phyloP scores from a whole-genome alignment of 2,329 filamentous ascomycete genomes.

The Apiospora saccharicola region DNA sequence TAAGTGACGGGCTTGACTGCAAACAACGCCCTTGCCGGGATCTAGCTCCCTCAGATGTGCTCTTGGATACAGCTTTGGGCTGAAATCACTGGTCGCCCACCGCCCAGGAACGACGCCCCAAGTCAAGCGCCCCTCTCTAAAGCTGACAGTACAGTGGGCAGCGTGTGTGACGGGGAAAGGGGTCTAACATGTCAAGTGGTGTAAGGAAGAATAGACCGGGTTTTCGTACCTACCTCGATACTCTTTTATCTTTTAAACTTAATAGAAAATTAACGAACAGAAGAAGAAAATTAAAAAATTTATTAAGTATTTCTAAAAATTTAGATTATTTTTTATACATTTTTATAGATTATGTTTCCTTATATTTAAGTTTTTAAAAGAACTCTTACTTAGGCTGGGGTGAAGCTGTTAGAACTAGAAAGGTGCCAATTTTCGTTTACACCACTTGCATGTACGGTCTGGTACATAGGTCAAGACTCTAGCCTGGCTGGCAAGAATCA shows the following conservation, averaged over 20 bases:
- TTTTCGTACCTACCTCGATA: too few species aligned
- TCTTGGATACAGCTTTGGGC: background rate
- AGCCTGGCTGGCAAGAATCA: slow-evolving; percentile 5
- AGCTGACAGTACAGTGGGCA: slow-evolving; percentile 12
- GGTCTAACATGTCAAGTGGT: background rate
- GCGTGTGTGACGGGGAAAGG: background rate
- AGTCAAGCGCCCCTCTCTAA: background rate
- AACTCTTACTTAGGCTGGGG: too few species aligned
- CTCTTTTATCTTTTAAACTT: too few species aligned
- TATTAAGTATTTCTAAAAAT: too few species aligned
- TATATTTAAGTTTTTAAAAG: too few species aligned
- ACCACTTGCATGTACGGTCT: background rate
- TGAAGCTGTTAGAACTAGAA: too few species aligned
- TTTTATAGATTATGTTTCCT: too few species aligned
- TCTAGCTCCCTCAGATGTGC: background rate
- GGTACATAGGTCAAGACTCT: background rate
- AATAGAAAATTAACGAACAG: too few species aligned
- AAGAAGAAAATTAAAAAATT: too few species aligned
- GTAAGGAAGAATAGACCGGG: too few species aligned
- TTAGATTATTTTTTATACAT: too few species aligned
- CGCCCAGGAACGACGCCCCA: background rate
- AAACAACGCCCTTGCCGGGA: background rate
- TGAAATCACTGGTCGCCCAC: slow-evolving; percentile 6
- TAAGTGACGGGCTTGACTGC: background rate
- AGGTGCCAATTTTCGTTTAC: too few species aligned